These are phyloP conservation scores for Gynostemma pentaphyllum DNA, from an alignment of 306 rosid species.

Conservation along the genomic window DNA sequence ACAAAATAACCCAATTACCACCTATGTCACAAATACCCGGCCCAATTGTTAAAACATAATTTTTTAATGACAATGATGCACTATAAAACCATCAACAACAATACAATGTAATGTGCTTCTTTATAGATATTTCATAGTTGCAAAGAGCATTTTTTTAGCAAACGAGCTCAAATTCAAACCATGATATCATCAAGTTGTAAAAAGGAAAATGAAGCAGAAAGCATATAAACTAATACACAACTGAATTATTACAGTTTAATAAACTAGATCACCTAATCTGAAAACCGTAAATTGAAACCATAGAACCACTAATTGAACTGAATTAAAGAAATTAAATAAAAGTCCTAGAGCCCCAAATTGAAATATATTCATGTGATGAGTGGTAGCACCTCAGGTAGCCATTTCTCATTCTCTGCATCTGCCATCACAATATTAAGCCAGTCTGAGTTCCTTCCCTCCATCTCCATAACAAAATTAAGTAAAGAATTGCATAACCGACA, in stretches of 20 bases:
- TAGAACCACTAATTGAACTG: not conserved
- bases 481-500: slow-evolving; percentile 75
- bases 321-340: not conserved
- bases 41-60: too few species aligned
- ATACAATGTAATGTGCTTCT: not conserved
- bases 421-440: slow-evolving; percentile 88
- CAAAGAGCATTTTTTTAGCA: not conserved
- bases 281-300: not conserved
- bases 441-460: slow-evolving; percentile 49
- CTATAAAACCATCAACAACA: too few species aligned
- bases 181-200: not conserved
- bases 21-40: too few species aligned
- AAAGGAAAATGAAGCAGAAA: not conserved
- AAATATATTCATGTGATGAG: not conserved
- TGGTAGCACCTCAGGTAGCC: slow-evolving; percentile 61
- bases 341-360: not conserved
- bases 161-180: not conserved
- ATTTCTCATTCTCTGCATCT: slow-evolving; percentile 77
- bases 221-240: not conserved
- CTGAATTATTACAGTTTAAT: not conserved
- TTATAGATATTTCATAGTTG: not conserved
- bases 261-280: not conserved
- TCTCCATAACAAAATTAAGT: slow-evolving; percentile 40
- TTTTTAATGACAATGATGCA: too few species aligned
- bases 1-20: too few species aligned